phyloP scores from a whole-genome alignment of 2,329 filamentous ascomycete species.

The Polytolypa hystricis region DNA sequence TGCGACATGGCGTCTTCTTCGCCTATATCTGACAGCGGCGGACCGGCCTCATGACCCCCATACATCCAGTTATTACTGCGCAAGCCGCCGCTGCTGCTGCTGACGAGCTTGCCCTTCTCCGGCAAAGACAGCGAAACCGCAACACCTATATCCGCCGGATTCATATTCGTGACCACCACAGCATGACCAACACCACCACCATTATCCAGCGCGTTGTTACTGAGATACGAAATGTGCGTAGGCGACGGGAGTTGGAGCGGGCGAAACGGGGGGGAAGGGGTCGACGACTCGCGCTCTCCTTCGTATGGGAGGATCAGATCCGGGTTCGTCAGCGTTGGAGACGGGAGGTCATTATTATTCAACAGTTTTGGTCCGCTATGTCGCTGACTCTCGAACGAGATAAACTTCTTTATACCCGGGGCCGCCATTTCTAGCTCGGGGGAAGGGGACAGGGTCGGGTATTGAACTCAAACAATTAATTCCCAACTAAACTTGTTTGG shows the following conservation, averaged over 20 bases:
- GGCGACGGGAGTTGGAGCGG: conserved; percentile 37
- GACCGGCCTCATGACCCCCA: conserved; percentile 27
- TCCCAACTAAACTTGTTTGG: too few relatives aligned
- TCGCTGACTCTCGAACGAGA: too few relatives aligned
- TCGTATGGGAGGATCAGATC: conserved; percentile 86
- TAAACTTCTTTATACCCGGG: too few relatives aligned
- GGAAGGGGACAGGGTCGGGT: too few relatives aligned
- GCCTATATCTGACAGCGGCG: conserved; percentile 35
- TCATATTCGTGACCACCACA: neutral
- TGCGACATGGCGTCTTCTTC: conserved; percentile 27
- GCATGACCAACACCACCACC: neutral
- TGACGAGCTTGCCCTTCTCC: conserved; percentile 20
- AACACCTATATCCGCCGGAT: conserved; percentile 5
- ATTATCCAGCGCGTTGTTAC: conserved; percentile 6
- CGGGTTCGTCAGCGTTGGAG: conserved; percentile 81
- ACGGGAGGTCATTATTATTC: conserved; percentile 38
- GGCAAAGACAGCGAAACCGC: conserved; percentile 8
- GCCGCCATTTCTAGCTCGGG: too few relatives aligned
- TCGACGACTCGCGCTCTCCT: conserved; percentile 37
- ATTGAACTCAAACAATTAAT: too few relatives aligned
- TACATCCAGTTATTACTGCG: conserved; percentile 22
- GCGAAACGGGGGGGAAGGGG: conserved; percentile 42
- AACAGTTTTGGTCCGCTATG: neutral
- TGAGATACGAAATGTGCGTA: conserved; percentile 23
- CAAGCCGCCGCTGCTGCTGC: conserved; percentile 18